Percentiles rank a stretch among this genome's conserved stretches.
These are phyloP conservation scores for Picochlorum sp. DNA, from an alignment of 139 green algal species.

Conservation along the genomic window DNA sequence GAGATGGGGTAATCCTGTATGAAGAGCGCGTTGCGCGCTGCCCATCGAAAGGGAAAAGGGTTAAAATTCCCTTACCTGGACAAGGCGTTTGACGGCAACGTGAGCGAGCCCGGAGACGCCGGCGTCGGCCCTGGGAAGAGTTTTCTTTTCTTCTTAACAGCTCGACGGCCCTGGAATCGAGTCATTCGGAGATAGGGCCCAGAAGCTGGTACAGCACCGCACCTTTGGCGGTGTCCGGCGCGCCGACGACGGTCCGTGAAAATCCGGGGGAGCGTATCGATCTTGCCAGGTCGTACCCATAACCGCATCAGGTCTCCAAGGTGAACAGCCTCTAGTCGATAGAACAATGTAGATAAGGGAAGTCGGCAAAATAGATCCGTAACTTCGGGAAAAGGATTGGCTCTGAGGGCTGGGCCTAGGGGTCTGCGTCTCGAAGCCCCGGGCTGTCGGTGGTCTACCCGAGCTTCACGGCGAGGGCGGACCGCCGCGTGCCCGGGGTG, in stretches of 20 bases:
- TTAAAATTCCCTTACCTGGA: constrained; percentile 92
- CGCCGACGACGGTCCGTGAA: constrained; percentile 82
- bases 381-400: constrained; percentile 95
- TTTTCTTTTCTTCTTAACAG: constrained; percentile 95
- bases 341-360: constrained; percentile 94
- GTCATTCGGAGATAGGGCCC: constrained; percentile 81
- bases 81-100: constrained; percentile 74
- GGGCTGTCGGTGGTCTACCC: constrained; percentile 59
- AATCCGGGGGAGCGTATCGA: constrained; percentile 70
- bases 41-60: constrained; percentile 85
- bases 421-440: constrained; percentile 52
- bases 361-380: constrained; percentile 94
- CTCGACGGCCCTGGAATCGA: constrained; percentile 75
- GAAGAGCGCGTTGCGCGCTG: constrained; percentile 63
- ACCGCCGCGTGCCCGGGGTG: constrained; percentile 46
- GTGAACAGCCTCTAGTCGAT: constrained; percentile 93
- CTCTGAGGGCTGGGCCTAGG: constrained; percentile 82
- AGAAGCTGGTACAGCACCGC: constrained; percentile 76
- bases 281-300: constrained; percentile 82
- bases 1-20: constrained; percentile 82
- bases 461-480: constrained; percentile 49
- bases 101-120: constrained; percentile 71
- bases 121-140: constrained; percentile 76
- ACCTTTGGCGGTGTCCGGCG: constrained; percentile 75
- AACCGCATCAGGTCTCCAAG: constrained; percentile 96